Evolutionary conservation across 73 alveolate species (phyloP).

Genomic region (Tetrahymena borealis): DNA sequence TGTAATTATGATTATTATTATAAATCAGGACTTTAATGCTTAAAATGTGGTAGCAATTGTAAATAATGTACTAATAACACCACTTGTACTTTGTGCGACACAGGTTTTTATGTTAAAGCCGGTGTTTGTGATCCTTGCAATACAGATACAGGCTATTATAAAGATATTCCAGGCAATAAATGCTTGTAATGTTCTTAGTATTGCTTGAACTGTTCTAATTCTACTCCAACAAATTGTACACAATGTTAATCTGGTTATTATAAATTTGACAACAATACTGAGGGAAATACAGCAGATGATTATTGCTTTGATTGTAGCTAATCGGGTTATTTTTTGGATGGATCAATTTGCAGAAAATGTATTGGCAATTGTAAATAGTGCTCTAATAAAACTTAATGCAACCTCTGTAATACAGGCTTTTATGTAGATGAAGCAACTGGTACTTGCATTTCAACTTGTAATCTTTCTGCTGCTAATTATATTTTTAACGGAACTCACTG

Average conservation of each 20-base stretch:
- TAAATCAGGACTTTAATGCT: neutral
- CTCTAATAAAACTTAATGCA: neutral
- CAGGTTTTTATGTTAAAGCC: neutral
- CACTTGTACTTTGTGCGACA: neutral
- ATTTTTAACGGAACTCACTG: neutral
- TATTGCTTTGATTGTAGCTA: neutral
- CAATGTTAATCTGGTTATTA: neutral
- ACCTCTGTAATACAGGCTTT: neutral
- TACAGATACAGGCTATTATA: neutral
- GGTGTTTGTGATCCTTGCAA: neutral
- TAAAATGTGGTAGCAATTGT: neutral
- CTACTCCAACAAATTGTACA: neutral
- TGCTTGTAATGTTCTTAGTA: neutral
- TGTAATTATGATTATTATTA: neutral
- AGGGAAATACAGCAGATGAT: neutral
- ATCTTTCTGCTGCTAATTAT: neutral
- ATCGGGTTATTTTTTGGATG: neutral
- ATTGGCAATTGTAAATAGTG: neutral
- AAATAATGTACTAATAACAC: neutral
- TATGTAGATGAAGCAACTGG: neutral
- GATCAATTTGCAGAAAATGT: neutral
- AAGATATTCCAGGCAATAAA: neutral
- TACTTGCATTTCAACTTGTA: neutral
- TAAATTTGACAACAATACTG: neutral
- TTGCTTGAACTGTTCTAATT: neutral